Evolutionary conservation across 352 stramenopile genomes (phyloP), one percentile per base, ranked within the genome.

Genomic region (Phytophthora pisi): DNA sequence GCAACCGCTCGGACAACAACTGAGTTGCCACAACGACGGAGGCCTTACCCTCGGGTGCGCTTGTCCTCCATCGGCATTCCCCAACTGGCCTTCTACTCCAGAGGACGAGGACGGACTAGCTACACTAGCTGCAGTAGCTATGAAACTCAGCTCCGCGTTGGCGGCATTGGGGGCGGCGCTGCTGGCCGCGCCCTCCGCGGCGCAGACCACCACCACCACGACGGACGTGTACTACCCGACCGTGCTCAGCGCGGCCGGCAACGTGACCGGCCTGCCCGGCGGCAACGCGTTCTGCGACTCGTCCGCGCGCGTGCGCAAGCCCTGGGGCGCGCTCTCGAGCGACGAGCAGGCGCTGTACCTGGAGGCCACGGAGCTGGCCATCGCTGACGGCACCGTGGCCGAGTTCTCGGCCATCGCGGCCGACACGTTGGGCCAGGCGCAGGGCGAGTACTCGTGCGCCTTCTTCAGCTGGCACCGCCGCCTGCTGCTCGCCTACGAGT

Each of bases 381-480:
- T 89, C 34, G 61, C 80, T 16, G 65, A 75, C 46, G 83, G 83
- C 30, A 73, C 70, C 16, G 63, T 88, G 20, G 77, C 77, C 20
- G 66, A 78, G n/a, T 84, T 91, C 56, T 67, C 83, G 0, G 73
- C 67, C 16, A 79, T 91, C 51, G 68, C 82, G 16, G 57, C 75
- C 36, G 83, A 90, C 50, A 65, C 79, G 26, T 49, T 86, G 40
- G 60, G 77, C 51, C 61, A 82, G 49, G 78, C 75, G 1, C 81
- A 91, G 62, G 83, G 69, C 15, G 62, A 85, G 36, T 78, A 77
- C 63, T 86, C 81, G 45, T 90, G 78, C 59, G 82, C 58, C 11
- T 90, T 90, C 68, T 82, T 88, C 49, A 77, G 63, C 42, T 93
- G 84, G 86, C 82, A 92, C 70, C 80, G 84, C 8, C 76, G 79